Evolutionary conservation across 2,329 filamentous ascomycete genomes (phyloP).

Genomic region (Scytalidium sp.): DNA sequence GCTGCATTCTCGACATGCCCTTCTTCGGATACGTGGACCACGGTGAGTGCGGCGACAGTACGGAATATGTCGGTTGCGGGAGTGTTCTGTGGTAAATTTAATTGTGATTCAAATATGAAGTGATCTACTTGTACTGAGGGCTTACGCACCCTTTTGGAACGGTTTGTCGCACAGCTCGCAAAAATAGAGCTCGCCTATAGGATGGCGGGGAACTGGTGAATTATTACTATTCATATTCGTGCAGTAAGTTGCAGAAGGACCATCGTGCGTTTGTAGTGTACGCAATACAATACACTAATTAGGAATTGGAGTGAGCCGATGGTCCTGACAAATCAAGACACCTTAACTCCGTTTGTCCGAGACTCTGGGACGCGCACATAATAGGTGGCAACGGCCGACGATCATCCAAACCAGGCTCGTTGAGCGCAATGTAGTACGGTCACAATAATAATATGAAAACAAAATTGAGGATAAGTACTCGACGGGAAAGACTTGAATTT

Average conservation of each 20-base stretch:
- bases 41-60: conserved; percentile 17
- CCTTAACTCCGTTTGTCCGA: neutral
- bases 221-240: neutral
- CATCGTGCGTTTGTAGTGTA: neutral
- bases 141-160: conserved; percentile 2
- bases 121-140: neutral
- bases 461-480: too few species aligned
- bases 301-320: neutral
- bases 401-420: too few species aligned
- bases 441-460: too few species aligned
- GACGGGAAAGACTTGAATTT: too few species aligned
- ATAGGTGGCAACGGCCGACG: too few species aligned
- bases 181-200: neutral
- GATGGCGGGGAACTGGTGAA: neutral
- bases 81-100: conserved; percentile 1
- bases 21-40: conserved; percentile 11
- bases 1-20: conserved; percentile 19
- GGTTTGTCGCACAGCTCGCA: conserved; percentile 5
- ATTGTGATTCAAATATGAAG: neutral
- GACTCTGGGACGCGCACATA: too few species aligned
- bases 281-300: neutral
- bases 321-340: neutral
- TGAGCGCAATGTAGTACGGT: too few species aligned
- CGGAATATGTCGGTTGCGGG: conserved; percentile 15
- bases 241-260: neutral